Conservation (phyloP, 345 rosid species). For the Arabis alpina region DNA sequence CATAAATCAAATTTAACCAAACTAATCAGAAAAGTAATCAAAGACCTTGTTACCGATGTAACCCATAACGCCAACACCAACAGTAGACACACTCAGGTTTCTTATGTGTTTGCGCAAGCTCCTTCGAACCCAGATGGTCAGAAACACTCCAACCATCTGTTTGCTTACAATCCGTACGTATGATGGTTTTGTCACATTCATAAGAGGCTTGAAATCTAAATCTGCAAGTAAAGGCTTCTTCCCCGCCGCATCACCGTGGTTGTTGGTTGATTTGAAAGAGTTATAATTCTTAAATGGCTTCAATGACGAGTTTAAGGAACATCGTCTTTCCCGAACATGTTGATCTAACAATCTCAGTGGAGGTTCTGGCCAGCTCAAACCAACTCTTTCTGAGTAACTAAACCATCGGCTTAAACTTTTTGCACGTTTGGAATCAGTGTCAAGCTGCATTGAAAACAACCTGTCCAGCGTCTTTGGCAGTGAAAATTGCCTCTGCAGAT, state of each 20-base stretch:
- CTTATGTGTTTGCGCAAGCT: constrained; percentile 85
- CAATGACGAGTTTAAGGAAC: constrained; percentile 51
- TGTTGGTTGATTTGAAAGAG: constrained; percentile 28
- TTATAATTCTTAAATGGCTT: constrained; percentile 31
- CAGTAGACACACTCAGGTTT: constrained; percentile 79
- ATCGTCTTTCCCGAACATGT: constrained; percentile 56
- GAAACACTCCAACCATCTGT: constrained; percentile 94
- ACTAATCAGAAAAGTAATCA: constrained; percentile 28
- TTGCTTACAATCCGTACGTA: constrained; percentile 84
- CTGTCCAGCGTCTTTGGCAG: constrained; percentile 62
- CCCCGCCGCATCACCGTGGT: background rate
- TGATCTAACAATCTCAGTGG: constrained; percentile 64
- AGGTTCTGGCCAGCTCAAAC: constrained; percentile 86
- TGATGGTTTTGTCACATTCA: constrained; percentile 65
- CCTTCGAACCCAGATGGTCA: constrained; percentile 87
- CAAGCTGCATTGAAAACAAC: constrained; percentile 51
- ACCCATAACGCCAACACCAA: constrained; percentile 97
- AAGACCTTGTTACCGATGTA: constrained; percentile 94
- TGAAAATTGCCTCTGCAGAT: constrained; percentile 55
- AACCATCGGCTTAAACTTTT: constrained; percentile 45
- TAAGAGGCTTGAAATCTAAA: constrained; percentile 49
- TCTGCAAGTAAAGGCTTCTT: constrained; percentile 30
- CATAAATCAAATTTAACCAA: background rate
- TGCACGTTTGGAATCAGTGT: constrained; percentile 54
- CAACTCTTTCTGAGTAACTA: constrained; percentile 65